phyloP scores from a whole-genome alignment of 83 land plant genomes.

The Picea abies region DNA sequence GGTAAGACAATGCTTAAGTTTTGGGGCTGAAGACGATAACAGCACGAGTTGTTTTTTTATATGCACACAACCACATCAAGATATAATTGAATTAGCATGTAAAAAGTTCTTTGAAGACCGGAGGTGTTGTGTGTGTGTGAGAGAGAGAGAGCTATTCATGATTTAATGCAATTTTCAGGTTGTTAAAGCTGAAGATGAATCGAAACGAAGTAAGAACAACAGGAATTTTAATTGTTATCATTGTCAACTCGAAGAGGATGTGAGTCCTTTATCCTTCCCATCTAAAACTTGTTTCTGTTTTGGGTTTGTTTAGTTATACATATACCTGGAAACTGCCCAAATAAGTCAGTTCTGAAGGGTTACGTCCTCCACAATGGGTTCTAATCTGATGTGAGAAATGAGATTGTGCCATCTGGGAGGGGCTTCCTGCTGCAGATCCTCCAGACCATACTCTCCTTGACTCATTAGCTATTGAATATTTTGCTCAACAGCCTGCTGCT shows the following conservation, averaged over 20 bases:
- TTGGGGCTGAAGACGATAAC: neutral
- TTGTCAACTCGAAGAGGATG: slow-evolving; percentile 69
- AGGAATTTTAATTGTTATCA: slow-evolving; percentile 20
- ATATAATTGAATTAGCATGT: neutral
- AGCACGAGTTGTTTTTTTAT: neutral
- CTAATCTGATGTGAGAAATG: neutral
- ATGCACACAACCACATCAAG: neutral
- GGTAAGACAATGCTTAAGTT: neutral
- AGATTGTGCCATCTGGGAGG: neutral
- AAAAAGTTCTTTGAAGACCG: neutral
- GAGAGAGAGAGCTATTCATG: neutral
- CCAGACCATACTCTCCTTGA: neutral
- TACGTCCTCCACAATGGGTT: too few species aligned
- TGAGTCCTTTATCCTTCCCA: slow-evolving; percentile 30
- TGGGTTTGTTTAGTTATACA: neutral
- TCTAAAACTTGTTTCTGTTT: neutral
- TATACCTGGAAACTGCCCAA: neutral
- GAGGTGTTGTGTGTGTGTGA: neutral
- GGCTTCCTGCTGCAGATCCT: neutral
- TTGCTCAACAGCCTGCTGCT: neutral
- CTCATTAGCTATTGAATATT: neutral
- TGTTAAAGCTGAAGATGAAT: neutral
- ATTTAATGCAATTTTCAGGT: neutral
- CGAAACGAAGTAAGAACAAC: neutral
- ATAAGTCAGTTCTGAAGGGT: neutral